Percentiles rank a stretch among this genome's conserved stretches.
Evolutionary conservation across 1,284 basidiomycete genomes (phyloP).

Genomic region (Cutaneotrichosporon sp.): DNA sequence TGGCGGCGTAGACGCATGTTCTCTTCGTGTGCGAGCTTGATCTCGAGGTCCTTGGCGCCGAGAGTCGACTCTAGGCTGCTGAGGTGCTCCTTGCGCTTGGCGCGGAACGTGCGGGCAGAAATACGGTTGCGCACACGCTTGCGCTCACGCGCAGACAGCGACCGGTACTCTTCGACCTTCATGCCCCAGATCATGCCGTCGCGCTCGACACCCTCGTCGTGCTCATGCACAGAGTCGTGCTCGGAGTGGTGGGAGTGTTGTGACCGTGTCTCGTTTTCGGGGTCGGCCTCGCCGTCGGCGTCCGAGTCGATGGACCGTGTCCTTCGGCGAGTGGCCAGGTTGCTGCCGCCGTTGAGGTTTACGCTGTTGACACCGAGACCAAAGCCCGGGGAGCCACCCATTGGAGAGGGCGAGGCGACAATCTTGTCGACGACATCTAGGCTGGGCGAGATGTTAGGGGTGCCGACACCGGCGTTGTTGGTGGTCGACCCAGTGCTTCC

Average conservation of each 20-base stretch:
- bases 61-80: constrained; percentile 38
- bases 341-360: constrained; percentile 4
- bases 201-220: constrained; percentile 46
- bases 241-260: constrained; percentile 19
- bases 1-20: constrained; percentile 36
- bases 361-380: not conserved
- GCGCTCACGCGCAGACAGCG: constrained; percentile 43
- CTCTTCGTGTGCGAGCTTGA: constrained; percentile 43
- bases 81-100: constrained; percentile 48
- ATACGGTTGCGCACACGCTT: constrained; percentile 49
- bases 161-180: constrained; percentile 46
- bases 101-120: constrained; percentile 47
- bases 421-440: constrained; percentile 32
- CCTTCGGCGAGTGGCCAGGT: constrained; percentile 6
- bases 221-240: constrained; percentile 38
- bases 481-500: not conserved
- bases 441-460: constrained; percentile 20
- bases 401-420: constrained; percentile 21
- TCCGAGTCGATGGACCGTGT: constrained; percentile 31
- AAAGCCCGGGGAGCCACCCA: constrained; percentile 1
- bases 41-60: constrained; percentile 38
- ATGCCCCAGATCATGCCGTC: constrained; percentile 51
- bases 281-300: constrained; percentile 27
- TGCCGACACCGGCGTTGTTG: not conserved
- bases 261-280: constrained; percentile 15